Evolutionary conservation across 805 yeast species (phyloP).

Genomic region (Sugiyamaella boreocaroliniensis): DNA sequence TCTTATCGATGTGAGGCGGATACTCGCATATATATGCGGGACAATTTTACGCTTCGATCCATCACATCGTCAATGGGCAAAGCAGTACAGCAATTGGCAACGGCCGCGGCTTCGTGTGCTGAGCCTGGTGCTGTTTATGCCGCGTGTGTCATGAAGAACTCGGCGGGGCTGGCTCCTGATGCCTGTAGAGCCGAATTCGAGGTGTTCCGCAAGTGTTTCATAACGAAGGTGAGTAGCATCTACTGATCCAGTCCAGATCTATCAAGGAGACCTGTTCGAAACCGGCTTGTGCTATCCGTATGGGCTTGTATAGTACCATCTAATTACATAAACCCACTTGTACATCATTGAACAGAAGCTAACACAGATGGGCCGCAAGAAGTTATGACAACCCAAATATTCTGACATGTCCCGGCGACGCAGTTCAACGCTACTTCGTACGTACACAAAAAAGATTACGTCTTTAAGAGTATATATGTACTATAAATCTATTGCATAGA

Average conservation of each 20-base stretch:
- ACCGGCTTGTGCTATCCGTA: neutral
- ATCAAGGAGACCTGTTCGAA: neutral
- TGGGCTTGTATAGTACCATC: no score
- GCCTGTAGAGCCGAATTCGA: constrained; percentile 16
- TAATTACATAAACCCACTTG: neutral
- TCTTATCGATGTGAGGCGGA: neutral
- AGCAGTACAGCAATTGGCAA: constrained; percentile 9
- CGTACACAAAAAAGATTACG: neutral
- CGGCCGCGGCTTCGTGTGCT: constrained; percentile 12
- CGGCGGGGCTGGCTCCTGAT: constrained; percentile 5
- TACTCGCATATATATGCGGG: neutral
- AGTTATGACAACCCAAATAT: neutral
- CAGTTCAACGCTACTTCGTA: no score
- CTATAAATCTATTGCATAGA: neutral
- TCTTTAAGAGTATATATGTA: neutral
- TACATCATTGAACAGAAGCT: constrained; percentile 1
- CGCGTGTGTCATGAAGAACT: constrained; percentile 14
- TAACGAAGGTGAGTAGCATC: constrained; percentile 12
- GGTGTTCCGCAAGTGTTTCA: constrained; percentile 14
- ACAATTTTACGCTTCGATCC: neutral
- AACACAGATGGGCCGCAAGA: neutral
- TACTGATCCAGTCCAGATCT: neutral
- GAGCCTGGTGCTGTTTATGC: constrained; percentile 15
- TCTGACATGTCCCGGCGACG: no score
- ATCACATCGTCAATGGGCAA: neutral